Conservation (phyloP, 768 basidiomycete species). For the Naematelia encephala region DNA sequence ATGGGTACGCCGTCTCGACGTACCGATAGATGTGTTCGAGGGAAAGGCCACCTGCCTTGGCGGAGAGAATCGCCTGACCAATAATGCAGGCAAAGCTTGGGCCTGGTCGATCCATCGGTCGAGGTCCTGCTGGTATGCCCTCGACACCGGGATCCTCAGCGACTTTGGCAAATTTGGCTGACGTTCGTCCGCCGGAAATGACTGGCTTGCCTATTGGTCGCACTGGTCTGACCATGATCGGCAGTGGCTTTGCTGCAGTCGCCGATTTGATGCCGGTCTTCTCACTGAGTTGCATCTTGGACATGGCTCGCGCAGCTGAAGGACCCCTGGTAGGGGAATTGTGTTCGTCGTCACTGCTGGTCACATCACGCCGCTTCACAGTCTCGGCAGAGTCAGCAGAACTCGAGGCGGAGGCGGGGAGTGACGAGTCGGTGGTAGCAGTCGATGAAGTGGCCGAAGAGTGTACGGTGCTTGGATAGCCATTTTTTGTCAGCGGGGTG, state of each 20-base stretch:
- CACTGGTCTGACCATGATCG: neutral
- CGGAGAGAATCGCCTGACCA: slow-evolving; percentile 87
- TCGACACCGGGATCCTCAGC: slow-evolving; percentile 46
- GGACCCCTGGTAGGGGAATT: slow-evolving; percentile 36
- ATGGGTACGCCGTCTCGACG: slow-evolving; percentile 89
- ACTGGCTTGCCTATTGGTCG: slow-evolving; percentile 12
- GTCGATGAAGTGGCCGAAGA: slow-evolving; percentile 35
- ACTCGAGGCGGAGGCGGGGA: slow-evolving; percentile 7
- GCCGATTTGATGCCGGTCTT: slow-evolving; percentile 5
- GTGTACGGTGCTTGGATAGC: slow-evolving; percentile 16
- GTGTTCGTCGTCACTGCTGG: slow-evolving; percentile 34
- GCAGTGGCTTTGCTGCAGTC: neutral
- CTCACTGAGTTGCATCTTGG: slow-evolving; percentile 24
- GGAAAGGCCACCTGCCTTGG: slow-evolving; percentile 75
- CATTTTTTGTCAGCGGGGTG: slow-evolving; percentile 32
- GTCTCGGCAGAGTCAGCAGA: slow-evolving; percentile 3
- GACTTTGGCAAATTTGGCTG: slow-evolving; percentile 39
- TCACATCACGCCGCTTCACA: neutral
- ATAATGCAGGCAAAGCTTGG: slow-evolving; percentile 92
- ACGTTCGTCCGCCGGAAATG: slow-evolving; percentile 27
- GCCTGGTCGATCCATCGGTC: slow-evolving; percentile 73
- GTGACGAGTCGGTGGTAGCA: slow-evolving; percentile 16
- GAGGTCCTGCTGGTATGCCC: slow-evolving; percentile 73
- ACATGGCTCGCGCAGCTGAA: slow-evolving; percentile 18
- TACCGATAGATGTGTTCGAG: slow-evolving; percentile 95